Percentiles rank a stretch among this genome's conserved stretches.
These are phyloP conservation scores for Mortierella sp. DNA, from an alignment of 371 early-diverging fungal genomes.

Conservation along the genomic window DNA sequence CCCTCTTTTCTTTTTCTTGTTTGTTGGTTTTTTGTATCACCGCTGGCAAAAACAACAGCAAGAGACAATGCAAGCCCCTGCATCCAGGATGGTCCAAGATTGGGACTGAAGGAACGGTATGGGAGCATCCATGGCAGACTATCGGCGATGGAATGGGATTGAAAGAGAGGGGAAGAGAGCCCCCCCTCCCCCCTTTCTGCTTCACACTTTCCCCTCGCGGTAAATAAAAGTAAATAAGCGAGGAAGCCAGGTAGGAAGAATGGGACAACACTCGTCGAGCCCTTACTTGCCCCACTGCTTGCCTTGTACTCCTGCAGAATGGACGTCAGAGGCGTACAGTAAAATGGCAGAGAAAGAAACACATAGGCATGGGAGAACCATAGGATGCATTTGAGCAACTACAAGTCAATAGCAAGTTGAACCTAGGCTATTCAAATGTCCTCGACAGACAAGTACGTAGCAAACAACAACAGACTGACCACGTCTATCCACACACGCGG, in stretches of 20 bases:
- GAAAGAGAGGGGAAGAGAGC: neutral
- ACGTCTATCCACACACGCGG: neutral
- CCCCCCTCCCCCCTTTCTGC: neutral
- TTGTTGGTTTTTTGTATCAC: slow-evolving; percentile 11
- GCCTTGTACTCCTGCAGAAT: neutral
- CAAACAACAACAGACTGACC: neutral
- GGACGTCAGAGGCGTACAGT: neutral
- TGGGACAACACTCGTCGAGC: neutral
- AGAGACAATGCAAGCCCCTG: slow-evolving; percentile 9
- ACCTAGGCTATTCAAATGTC: neutral
- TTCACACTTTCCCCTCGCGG: neutral
- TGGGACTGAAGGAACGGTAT: neutral
- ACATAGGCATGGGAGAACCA: slow-evolving; percentile 8
- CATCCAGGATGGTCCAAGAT: slow-evolving; percentile 15
- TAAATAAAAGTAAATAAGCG: neutral
- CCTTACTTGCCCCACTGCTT: neutral
- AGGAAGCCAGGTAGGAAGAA: neutral
- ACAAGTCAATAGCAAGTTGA: neutral
- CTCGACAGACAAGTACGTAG: neutral
- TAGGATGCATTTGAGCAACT: slow-evolving; percentile 6
- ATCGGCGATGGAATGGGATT: neutral
- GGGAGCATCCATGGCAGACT: neutral
- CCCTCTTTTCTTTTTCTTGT: neutral
- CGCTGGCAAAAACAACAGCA: neutral
- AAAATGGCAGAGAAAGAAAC: neutral